Conservation (phyloP, 768 basidiomycete genomes). For the Pulveroboletus sp. region DNA sequence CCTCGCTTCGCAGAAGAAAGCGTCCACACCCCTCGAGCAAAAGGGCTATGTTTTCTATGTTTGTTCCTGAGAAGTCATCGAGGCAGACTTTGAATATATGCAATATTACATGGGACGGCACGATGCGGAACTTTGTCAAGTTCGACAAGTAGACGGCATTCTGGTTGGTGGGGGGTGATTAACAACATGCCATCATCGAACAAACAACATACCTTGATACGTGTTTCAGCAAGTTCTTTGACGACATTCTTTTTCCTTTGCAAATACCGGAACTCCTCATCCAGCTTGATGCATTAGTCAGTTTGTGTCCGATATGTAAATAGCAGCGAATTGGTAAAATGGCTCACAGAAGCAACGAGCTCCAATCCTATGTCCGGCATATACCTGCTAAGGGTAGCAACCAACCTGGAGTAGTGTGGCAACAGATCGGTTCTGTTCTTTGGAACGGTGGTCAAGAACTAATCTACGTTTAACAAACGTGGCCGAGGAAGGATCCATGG, state of each 20-base stretch:
- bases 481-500: neutral
- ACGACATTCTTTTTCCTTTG: slow-evolving; percentile 93
- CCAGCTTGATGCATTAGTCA: slow-evolving; percentile 54
- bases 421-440: slow-evolving; percentile 88
- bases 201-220: slow-evolving; percentile 63
- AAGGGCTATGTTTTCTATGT: slow-evolving; percentile 90
- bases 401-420: slow-evolving; percentile 88
- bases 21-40: slow-evolving; percentile 93
- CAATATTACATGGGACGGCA: slow-evolving; percentile 87
- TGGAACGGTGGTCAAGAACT: slow-evolving; percentile 82
- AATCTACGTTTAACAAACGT: slow-evolving; percentile 8
- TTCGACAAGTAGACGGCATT: slow-evolving; percentile 87
- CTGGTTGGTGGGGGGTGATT: slow-evolving; percentile 37
- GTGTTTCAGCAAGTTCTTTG: slow-evolving; percentile 81
- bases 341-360: slow-evolving; percentile 72
- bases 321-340: neutral
- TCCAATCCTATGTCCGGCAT: slow-evolving; percentile 93
- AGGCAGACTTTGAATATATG: slow-evolving; percentile 97
- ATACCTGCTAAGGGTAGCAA: slow-evolving; percentile 85
- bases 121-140: slow-evolving; percentile 93
- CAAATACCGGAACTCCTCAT: slow-evolving; percentile 95
- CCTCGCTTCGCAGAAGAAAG: slow-evolving; percentile 84
- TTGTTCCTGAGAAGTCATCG: slow-evolving; percentile 90
- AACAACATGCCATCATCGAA: neutral
- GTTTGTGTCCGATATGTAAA: neutral